Evolutionary conservation across 176 grass and related monocot genomes (phyloP).

Genomic region (Poa pratensis): DNA sequence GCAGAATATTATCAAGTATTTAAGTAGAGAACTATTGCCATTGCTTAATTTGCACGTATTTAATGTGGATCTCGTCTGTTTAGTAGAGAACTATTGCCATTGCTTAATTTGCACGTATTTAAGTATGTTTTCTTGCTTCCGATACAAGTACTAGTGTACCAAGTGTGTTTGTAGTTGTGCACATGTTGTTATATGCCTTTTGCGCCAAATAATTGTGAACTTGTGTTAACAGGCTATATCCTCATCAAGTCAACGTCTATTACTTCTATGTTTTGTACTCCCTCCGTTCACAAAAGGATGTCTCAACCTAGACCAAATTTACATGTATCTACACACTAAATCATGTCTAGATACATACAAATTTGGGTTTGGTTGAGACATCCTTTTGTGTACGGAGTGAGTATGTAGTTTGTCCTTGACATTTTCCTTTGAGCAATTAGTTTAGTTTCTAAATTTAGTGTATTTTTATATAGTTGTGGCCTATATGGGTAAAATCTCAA

Average conservation of each 20-base stretch:
- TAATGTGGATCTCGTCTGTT: not conserved
- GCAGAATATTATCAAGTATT: not conserved
- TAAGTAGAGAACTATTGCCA: not conserved
- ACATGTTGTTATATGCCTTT: not conserved
- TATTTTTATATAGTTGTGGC: not conserved
- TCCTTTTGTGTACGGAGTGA: no score
- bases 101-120: not conserved
- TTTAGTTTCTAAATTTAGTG: not conserved
- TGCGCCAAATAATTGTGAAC: not conserved
- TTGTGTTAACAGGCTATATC: not conserved
- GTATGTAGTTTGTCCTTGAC: not conserved
- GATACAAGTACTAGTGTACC: not conserved
- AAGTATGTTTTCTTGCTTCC: not conserved
- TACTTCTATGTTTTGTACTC: not conserved
- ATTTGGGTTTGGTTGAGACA: no score
- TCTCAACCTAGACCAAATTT: no score
- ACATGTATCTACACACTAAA: no score
- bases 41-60: not conserved
- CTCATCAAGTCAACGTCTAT: not conserved
- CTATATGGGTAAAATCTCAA: not conserved
- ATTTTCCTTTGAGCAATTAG: not conserved
- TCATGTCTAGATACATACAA: no score
- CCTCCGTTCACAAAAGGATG: no score
- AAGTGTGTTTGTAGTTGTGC: not conserved
- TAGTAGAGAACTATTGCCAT: not conserved